Evolutionary conservation across 2,329 filamentous ascomycete genomes (phyloP), one percentile per base, ranked within the genome.

Genomic region (Penicillium sp.): DNA sequence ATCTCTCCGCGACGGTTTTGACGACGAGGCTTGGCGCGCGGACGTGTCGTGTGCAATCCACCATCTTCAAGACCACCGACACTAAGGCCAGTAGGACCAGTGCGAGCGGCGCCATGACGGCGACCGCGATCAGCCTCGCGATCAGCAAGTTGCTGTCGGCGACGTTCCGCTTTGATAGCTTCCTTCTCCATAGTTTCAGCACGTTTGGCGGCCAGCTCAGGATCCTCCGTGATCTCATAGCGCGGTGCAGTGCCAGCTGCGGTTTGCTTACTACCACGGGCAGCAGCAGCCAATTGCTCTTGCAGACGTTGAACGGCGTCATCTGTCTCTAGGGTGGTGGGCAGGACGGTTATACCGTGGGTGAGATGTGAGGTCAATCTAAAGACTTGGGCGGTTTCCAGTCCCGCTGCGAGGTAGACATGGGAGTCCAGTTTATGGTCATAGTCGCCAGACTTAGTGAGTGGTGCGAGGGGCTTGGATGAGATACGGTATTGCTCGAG

Each of bases 361-460:
- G 83, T 86, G 52, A 86, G 72, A 56, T 84, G 83, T 54, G 82
- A 80, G 10, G 81, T 80, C 41, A 84, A 72, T 54, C 81, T 77
- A 60, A 85, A 76, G 19, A 83, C 74, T 31, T 77, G 75, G 2
- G 79, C 78, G 12, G 77, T 74, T 58, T 81, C 77, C 38, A 80
- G 74, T 0, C 82, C 80, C 4, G 80, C 80, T 27, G 78, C 78
- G 16, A 87, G 74, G 62, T 84, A 87, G 42, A 81, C 84, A 58
- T 82, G 82, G 12, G 81, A 77, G 58, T 86, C 82, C 50, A 81
- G 73, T 46, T 74, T 74, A 2, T 74, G 68, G 36, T 81, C 74
- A 60, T 81, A 81, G 41, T 77, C 71, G 53, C 60, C 64, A 22
- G 78, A 74, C 55, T 72, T 66, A 61, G 80, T 77, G 28, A 79